These are phyloP conservation scores for Geosmithia morbida DNA, from an alignment of 2,329 filamentous ascomycete genomes.

Conservation along the genomic window DNA sequence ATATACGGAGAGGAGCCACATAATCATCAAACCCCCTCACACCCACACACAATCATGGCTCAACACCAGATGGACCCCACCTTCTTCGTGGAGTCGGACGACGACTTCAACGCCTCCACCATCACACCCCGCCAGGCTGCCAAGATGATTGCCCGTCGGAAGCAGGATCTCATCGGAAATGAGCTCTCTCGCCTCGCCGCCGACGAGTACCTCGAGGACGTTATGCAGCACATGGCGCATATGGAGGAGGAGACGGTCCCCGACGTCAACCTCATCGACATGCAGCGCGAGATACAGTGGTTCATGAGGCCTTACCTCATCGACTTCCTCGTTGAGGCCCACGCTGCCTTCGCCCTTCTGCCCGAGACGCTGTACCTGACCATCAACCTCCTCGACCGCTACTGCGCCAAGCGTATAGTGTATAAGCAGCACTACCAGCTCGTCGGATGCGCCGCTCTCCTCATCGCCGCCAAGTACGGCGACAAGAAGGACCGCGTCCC, in stretches of 20 bases:
- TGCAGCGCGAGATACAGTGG: slow-evolving; percentile 98
- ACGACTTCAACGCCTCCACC: neutral
- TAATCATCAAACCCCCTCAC: slow-evolving; percentile 4
- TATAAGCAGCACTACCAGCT: slow-evolving; percentile 99
- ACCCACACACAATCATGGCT: slow-evolving; percentile 25
- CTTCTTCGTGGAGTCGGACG: slow-evolving; percentile 35
- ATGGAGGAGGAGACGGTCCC: slow-evolving; percentile 95
- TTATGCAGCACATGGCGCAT: slow-evolving; percentile 83
- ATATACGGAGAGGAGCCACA: slow-evolving; percentile 12
- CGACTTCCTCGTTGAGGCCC: slow-evolving; percentile 95
- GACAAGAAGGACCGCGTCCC: slow-evolving; percentile 99
- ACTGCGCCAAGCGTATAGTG: slow-evolving; percentile 93
- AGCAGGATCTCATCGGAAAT: slow-evolving; percentile 76
- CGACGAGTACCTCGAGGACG: slow-evolving; percentile 88
- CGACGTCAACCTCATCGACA: slow-evolving; percentile 95
- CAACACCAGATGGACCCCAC: slow-evolving; percentile 26
- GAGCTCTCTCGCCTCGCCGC: slow-evolving; percentile 75
- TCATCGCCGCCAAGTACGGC: slow-evolving; percentile 96
- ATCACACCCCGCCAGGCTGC: slow-evolving; percentile 56
- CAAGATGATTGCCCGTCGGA: slow-evolving; percentile 64
- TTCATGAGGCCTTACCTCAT: slow-evolving; percentile 98
- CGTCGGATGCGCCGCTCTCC: slow-evolving; percentile 85
- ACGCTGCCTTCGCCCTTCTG: slow-evolving; percentile 84
- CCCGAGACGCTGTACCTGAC: slow-evolving; percentile 93
- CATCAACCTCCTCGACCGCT: slow-evolving; percentile 90